Evolutionary conservation across 805 yeast genomes (phyloP), one percentile per base, ranked within the genome.

Genomic region (Schwanniomyces sp.): DNA sequence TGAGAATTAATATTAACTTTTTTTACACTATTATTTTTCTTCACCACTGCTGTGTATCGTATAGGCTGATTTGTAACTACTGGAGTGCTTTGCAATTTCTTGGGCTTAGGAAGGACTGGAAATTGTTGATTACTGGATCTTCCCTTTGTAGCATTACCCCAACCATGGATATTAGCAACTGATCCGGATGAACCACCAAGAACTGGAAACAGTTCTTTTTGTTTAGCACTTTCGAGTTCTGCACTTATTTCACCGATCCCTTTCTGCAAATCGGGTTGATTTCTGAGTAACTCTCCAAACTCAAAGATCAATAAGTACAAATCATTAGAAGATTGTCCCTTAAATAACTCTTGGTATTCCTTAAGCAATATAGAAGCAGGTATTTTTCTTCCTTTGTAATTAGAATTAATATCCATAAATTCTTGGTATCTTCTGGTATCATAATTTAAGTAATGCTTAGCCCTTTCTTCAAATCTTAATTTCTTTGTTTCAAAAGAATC

Each of bases 391-490:
- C 74, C 63, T 34, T 74, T 72, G 58, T 69, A 88, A 9, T 67
- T 59, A 16, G 67, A 67, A 56, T 85, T 86, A 11, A 80, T 50
- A 1, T 66, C 63, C 24, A 66, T 60, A 62, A 89, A 90, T 44
- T 68, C 59, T 7, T 70, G 69, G 52, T 84, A 72, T 7, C 71
- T 71, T 6, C 66, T 62, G 10, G 63, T 63, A 26, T 83, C 74
- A 54, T 85, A 82, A 44, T 80, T 75, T 44, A 88, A 66, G 61
- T 89, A 88, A 62, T 87, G 91, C 61, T 85, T 84, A 1, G 96
- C 96, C 59, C 96, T 75, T 62, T 89, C 96, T 52, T 87, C 92
- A 26, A 90, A 74, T 54, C 96, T 76, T 60, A 76, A 67, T 51
- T 71, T 76, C 54, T 81, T 86, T 37, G 74, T 66, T 28, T 77